Percentiles rank a stretch among this genome's conserved stretches.
These are phyloP conservation scores for Ganoderma lucidum DNA, from an alignment of 1,284 basidiomycete genomes.

Conservation along the genomic window DNA sequence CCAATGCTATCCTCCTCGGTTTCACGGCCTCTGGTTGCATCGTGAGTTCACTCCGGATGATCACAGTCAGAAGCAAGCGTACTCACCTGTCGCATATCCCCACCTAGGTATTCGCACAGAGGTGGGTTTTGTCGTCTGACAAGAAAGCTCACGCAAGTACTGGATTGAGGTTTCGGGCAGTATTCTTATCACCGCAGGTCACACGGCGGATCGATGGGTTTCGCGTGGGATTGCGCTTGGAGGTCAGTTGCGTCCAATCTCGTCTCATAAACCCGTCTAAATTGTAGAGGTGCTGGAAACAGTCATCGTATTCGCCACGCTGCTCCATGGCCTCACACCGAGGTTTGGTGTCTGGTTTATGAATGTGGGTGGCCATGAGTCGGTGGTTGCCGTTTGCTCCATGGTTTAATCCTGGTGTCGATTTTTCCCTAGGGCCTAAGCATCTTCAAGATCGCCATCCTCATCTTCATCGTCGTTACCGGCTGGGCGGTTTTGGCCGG, in stretches of 20 bases:
- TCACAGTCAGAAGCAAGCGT: no score
- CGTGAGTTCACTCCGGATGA: conserved; percentile 38
- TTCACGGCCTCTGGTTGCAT: conserved; percentile 68
- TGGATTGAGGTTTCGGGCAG: conserved; percentile 37
- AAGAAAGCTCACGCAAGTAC: background rate
- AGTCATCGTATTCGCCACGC: conserved; percentile 38
- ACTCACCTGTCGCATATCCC: background rate
- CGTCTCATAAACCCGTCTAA: no score
- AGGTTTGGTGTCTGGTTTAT: conserved; percentile 38
- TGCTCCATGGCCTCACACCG: conserved; percentile 38
- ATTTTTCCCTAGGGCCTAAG: conserved; percentile 49
- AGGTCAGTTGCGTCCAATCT: conserved; percentile 43
- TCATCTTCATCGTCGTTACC: conserved; percentile 59
- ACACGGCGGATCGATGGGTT: conserved; percentile 53
- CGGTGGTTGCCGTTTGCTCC: background rate
- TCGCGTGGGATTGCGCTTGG: conserved; percentile 64
- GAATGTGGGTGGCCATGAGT: conserved; percentile 37
- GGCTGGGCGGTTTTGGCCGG: conserved; percentile 59
- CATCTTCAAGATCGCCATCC: conserved; percentile 66
- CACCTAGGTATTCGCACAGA: conserved; percentile 40
- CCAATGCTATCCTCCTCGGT: conserved; percentile 67
- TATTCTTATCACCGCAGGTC: conserved; percentile 56
- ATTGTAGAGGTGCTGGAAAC: background rate
- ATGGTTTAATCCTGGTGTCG: background rate
- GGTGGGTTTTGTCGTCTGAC: conserved; percentile 18